Percentiles rank a stretch among this genome's conserved stretches.
Conservation (phyloP, 2,329 filamentous ascomycete species). For the Alternaria sp. region DNA sequence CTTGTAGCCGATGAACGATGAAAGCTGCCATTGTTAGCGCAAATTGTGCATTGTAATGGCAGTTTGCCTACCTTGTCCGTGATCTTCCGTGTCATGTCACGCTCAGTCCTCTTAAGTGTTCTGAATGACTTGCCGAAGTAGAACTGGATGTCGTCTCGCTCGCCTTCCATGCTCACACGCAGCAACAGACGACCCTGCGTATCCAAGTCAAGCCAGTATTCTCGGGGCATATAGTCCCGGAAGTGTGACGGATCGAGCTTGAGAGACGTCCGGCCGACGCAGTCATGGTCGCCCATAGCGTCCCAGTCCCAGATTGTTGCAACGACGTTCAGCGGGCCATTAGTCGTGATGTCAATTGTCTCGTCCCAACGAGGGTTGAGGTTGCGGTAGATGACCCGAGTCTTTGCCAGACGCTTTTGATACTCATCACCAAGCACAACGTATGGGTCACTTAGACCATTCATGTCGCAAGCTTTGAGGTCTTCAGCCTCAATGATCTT, state of each 20-base stretch:
- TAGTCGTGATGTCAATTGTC: constrained; percentile 92
- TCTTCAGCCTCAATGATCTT: constrained; percentile 99
- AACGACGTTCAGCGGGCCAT: constrained; percentile 89
- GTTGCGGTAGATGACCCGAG: constrained; percentile 85
- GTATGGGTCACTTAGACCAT: constrained; percentile 93
- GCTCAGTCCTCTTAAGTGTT: constrained; percentile 90
- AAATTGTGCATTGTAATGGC: neutral
- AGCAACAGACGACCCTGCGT: constrained; percentile 90
- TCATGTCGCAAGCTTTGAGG: constrained; percentile 96
- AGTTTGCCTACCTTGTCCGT: constrained; percentile 81
- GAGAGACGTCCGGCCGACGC: constrained; percentile 92
- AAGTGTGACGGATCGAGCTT: constrained; percentile 99
- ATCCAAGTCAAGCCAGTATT: constrained; percentile 97
- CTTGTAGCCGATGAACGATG: constrained; percentile 88
- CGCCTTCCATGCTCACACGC: constrained; percentile 97
- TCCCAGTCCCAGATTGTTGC: constrained; percentile 99
- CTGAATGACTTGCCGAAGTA: constrained; percentile 98
- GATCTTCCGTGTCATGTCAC: constrained; percentile 97
- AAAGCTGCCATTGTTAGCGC: constrained; percentile 65
- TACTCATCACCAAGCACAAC: constrained; percentile 97
- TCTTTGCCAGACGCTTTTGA: constrained; percentile 94
- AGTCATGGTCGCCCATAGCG: constrained; percentile 95
- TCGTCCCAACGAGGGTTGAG: constrained; percentile 98
- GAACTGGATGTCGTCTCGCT: constrained; percentile 97
- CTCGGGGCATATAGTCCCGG: constrained; percentile 90